Evolutionary conservation across 371 early-diverging fungal genomes (phyloP).

Genomic region (Mortierella sp.): DNA sequence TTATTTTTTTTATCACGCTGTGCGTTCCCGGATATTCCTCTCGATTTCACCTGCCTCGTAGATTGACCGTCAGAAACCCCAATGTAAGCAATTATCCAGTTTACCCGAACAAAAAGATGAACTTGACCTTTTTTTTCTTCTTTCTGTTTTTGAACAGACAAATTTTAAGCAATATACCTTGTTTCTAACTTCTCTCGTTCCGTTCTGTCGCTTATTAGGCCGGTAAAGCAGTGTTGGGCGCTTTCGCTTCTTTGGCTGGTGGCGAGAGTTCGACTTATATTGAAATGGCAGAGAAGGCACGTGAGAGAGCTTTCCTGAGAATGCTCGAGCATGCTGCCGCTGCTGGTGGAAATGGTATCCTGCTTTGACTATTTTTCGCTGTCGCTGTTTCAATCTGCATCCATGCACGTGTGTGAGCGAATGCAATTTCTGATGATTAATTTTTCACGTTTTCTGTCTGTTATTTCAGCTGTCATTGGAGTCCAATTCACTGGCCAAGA

Average conservation of each 20-base stretch:
- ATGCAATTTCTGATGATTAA: no score
- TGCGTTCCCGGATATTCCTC: no score
- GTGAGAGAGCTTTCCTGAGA: conserved; percentile 44
- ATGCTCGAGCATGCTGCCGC: conserved; percentile 50
- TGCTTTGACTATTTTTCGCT: no score
- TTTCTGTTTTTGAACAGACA: neutral
- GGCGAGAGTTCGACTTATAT: conserved; percentile 54
- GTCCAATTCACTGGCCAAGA: conserved; percentile 55
- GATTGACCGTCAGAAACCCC: conserved; percentile 53
- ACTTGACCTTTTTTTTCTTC: neutral
- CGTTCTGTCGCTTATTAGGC: no score
- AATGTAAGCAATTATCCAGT: conserved; percentile 26
- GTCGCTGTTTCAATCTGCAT: no score
- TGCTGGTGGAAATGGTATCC: conserved; percentile 47
- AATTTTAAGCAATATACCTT: no score
- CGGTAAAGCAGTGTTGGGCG: conserved; percentile 41
- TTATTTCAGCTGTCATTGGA: conserved; percentile 40
- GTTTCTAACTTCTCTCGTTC: no score
- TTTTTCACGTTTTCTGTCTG: neutral
- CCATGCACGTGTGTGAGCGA: no score
- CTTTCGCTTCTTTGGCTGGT: conserved; percentile 41
- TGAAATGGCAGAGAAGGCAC: conserved; percentile 56
- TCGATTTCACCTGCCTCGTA: neutral
- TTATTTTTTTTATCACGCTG: neutral
- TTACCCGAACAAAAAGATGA: neutral